Evolutionary conservation across 2,329 filamentous ascomycete species (phyloP), one percentile per base, ranked within the genome.

Genomic region (Plectosphaerella cucumerina): DNA sequence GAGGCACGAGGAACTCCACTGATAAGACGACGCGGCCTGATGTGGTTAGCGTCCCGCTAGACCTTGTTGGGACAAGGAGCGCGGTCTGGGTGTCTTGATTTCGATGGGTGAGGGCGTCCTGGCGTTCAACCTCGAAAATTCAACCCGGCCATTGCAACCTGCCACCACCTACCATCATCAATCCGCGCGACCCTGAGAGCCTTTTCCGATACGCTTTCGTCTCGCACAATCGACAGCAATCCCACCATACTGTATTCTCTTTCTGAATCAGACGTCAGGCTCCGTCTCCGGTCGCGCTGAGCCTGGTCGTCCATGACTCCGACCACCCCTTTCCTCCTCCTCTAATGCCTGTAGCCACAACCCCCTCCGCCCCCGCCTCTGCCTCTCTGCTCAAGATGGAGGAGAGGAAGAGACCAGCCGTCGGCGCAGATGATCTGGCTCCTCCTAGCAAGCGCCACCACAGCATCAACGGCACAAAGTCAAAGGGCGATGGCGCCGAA

Each of bases 351-450:
- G 82, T 89, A 82, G 85, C 89, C 76, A 87, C 89, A 75, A 81
- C 83, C 62, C 79, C 80, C 69, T 81, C 84, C 73, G 79, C 86
- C 72, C 80, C 86, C 79, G 87, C 90, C 76, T 85, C 85, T 81
- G 87, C 90, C 76, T 85, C 85, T 81, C 80, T 89, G 75, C 78
- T 85, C 78, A 96, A 94, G 83, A 99, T 97, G 93, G 94, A 99
- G 82, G 94, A 97, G 79, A 90, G 94, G 83, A 99, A 99, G 83
- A 86, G 94, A 83, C 88, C 91, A 67, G 89, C 91, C 67, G 81
- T 87, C 62, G 81, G 83, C 72, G 88, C 87, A 67, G 89, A 94
- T 70, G 90, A 97, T 61, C 77, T 89, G 65, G 89, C 88, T 59
- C 93, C 93, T 59, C 92, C 93, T 20, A 88, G 85, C 66, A 99